phyloP scores from a whole-genome alignment of 140 eudicot genomes.

The Flaveria floridana region DNA sequence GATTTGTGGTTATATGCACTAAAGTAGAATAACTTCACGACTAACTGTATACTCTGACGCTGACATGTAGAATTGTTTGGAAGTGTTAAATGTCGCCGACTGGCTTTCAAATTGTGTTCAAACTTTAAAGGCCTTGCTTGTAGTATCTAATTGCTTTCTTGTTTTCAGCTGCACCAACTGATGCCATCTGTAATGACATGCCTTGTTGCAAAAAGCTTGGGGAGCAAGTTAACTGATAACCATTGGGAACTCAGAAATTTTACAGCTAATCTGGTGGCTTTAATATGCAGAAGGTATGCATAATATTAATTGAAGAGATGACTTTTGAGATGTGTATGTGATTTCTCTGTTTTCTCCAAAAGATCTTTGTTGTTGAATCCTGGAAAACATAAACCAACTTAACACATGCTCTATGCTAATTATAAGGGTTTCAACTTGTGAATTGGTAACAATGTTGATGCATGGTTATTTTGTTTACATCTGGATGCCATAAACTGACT shows the following conservation, averaged over 20 bases:
- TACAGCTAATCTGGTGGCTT: slow-evolving; percentile 72
- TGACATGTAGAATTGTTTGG: not conserved
- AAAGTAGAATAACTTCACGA: not conserved
- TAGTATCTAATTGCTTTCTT: slow-evolving; percentile 22
- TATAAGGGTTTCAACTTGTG: not conserved
- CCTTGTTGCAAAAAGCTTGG: slow-evolving; percentile 68
- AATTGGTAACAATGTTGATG: not conserved
- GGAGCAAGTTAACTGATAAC: slow-evolving; percentile 69
- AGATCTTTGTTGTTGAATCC: no score
- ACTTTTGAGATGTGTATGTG: no score
- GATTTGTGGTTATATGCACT: not conserved
- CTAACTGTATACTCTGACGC: not conserved
- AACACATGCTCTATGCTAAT: no score
- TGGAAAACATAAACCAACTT: no score
- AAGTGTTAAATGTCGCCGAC: not conserved
- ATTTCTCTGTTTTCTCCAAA: no score
- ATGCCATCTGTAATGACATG: slow-evolving; percentile 97
- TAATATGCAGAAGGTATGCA: slow-evolving; percentile 67
- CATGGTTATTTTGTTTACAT: not conserved
- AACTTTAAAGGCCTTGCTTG: slow-evolving; percentile 15
- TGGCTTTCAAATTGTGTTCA: not conserved
- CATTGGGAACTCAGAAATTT: slow-evolving; percentile 95
- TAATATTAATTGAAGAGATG: not conserved
- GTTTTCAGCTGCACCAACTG: slow-evolving; percentile 75
- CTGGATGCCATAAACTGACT: not conserved